These are phyloP conservation scores for Lophiotrema nucula DNA, from an alignment of 495 filamentous ascomycete genomes.

Conservation along the genomic window DNA sequence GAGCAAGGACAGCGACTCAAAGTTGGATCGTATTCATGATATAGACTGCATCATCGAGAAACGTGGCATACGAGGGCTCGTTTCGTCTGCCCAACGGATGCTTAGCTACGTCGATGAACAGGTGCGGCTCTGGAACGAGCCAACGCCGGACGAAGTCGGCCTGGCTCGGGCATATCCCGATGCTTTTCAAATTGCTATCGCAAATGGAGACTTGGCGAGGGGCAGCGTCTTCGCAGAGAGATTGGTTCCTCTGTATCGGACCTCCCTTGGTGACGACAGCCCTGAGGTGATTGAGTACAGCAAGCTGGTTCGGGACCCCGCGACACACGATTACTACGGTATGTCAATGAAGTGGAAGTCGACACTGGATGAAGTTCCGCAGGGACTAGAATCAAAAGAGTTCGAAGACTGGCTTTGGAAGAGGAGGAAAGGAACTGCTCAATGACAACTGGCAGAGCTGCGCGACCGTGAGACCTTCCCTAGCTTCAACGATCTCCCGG, in stretches of 20 bases:
- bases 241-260: slow-evolving; percentile 18
- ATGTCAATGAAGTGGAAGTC: slow-evolving; percentile 36
- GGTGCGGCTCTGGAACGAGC: slow-evolving; percentile 17
- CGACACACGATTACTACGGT: slow-evolving; percentile 22
- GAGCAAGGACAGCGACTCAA: slow-evolving; percentile 14
- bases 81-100: slow-evolving; percentile 4
- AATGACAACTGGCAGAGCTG: slow-evolving; percentile 30
- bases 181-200: slow-evolving; percentile 19
- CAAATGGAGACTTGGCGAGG: slow-evolving; percentile 25
- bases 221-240: slow-evolving; percentile 19
- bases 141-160: slow-evolving; percentile 4
- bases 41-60: slow-evolving; percentile 9
- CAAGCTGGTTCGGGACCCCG: slow-evolving; percentile 24
- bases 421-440: slow-evolving; percentile 7
- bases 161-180: slow-evolving; percentile 17
- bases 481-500: slow-evolving; percentile 35
- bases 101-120: slow-evolving; percentile 22
- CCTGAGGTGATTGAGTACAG: slow-evolving; percentile 14
- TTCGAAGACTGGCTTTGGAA: slow-evolving; percentile 41
- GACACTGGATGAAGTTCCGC: slow-evolving; percentile 28
- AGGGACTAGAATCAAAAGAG: slow-evolving; percentile 30
- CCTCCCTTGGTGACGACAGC: slow-evolving; percentile 24
- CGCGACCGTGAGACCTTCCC: too few relatives aligned
- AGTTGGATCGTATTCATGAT: slow-evolving; percentile 12
- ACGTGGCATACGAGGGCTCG: slow-evolving; percentile 8